Evolutionary conservation across 2,329 filamentous ascomycete species (phyloP), one percentile per base, ranked within the genome.

Genomic region (Pyricularia pennisetigena): DNA sequence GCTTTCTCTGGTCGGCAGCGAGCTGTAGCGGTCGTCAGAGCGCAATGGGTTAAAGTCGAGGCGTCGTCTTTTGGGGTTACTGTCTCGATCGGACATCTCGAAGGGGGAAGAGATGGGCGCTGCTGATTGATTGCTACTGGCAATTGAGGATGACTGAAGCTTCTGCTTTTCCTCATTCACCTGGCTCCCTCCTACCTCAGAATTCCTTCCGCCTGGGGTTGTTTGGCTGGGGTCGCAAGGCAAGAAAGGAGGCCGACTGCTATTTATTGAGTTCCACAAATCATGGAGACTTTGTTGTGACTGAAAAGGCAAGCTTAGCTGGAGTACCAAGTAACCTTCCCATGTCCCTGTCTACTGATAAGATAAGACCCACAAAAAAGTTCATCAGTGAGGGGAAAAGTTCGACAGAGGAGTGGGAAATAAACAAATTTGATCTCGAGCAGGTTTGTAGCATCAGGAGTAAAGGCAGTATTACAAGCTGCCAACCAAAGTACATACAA

Each of bases 21-120:
- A 81, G 54, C 82, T 81, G 71, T 86, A 89, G 69, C 85, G 82
- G 71, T 88, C 86, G 68, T 84, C 82, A 49, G 80, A 81, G 70
- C 81, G 78, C 9, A 83, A 73, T 28, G 82, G 82, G 71, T 84
- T 84, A 70, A 85, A 82, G 71, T 91, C 86, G n/a, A 92, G 76
- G 76, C 85, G 90, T 57, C 89, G 85, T 73, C 89, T 81, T 77
- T 79, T 79, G 64, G 86, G 74, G 84, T 88, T 67, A n/a, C 30
- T 73, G 41, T 73, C 74, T 69, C 75, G 71, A 62, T 78, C 61
- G 1, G 66, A 67, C 32, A 67, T 67, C 24, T 23, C 54, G 24
- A 26, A 49, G 23, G n/a, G 24, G 57, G n/a, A 23, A 3, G 24
- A 61, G 57, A 4, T 61, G 20, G 20, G 20, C 41, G 41, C 7